Evolutionary conservation across 306 rosid genomes (phyloP).

Genomic region (Gastrolobium bilobum): DNA sequence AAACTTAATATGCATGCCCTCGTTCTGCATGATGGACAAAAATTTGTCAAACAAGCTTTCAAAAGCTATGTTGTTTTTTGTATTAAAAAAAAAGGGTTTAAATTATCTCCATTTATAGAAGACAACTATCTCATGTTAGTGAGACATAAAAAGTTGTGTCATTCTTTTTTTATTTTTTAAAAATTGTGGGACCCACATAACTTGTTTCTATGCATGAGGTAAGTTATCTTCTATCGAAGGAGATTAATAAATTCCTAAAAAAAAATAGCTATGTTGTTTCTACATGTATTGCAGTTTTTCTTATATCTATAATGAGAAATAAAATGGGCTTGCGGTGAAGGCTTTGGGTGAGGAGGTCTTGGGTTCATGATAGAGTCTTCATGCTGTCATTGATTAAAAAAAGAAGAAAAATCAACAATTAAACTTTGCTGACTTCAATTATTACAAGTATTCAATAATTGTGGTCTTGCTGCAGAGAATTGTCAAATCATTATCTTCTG

Average conservation of each 20-base stretch:
- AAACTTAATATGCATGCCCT: neutral
- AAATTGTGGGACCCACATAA: no score
- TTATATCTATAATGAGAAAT: neutral
- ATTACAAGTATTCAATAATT: neutral
- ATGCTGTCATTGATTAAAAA: neutral
- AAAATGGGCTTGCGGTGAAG: neutral
- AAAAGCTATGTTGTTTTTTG: neutral
- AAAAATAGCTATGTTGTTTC: neutral
- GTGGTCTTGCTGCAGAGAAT: constrained; percentile 63
- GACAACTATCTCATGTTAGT: no score
- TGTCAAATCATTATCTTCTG: constrained; percentile 79
- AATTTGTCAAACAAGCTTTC: neutral
- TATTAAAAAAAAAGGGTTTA: no score
- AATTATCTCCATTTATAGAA: no score
- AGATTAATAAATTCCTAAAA: no score
- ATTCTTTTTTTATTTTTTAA: no score
- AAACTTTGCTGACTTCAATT: neutral
- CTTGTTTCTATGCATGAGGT: no score
- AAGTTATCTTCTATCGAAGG: no score
- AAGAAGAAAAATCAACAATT: neutral
- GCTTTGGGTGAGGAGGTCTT: no score
- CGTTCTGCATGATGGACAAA: constrained; percentile 6
- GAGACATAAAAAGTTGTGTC: no score
- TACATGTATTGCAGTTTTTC: neutral
- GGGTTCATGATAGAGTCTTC: no score